Conservation (phyloP, 2,329 filamentous ascomycete species). For the Penicillium nordicum region DNA sequence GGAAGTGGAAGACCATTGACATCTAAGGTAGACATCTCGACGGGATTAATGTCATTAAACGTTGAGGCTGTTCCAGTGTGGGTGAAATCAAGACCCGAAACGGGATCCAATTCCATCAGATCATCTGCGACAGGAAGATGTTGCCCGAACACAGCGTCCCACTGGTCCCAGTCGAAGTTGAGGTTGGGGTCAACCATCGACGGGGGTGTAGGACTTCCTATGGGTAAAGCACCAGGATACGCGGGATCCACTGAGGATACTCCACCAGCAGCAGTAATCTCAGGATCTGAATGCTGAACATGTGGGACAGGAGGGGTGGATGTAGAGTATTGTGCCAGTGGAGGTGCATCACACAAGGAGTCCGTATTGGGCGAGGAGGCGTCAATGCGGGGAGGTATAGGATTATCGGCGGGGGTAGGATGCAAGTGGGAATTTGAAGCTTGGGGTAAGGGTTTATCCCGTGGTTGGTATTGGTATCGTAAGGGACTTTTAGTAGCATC, state of each 20-base stretch:
- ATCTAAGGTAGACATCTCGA: neutral
- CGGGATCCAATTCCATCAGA: constrained; percentile 43
- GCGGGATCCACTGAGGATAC: constrained; percentile 24
- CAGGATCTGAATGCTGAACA: neutral
- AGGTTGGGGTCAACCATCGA: constrained; percentile 41
- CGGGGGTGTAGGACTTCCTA: constrained; percentile 31
- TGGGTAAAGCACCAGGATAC: constrained; percentile 16
- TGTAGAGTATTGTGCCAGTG: neutral
- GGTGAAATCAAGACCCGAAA: constrained; percentile 34
- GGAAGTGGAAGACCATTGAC: constrained; percentile 2
- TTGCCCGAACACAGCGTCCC: constrained; percentile 49
- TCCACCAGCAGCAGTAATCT: constrained; percentile 5
- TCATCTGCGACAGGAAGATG: constrained; percentile 45
- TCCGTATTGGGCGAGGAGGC: constrained; percentile 14
- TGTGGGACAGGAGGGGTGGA: constrained; percentile 8
- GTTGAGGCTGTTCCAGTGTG: constrained; percentile 20
- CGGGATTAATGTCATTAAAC: neutral
- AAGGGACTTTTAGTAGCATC: constrained; percentile 20
- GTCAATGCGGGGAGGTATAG: neutral
- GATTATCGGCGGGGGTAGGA: constrained; percentile 8
- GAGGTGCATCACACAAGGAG: neutral
- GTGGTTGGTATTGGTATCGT: constrained; percentile 23
- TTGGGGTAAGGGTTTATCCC: constrained; percentile 6
- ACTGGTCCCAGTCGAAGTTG: constrained; percentile 50
- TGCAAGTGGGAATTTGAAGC: constrained; percentile 15